Conservation (phyloP, 352 stramenopile species). For the Globisporangium paroecandrum region DNA sequence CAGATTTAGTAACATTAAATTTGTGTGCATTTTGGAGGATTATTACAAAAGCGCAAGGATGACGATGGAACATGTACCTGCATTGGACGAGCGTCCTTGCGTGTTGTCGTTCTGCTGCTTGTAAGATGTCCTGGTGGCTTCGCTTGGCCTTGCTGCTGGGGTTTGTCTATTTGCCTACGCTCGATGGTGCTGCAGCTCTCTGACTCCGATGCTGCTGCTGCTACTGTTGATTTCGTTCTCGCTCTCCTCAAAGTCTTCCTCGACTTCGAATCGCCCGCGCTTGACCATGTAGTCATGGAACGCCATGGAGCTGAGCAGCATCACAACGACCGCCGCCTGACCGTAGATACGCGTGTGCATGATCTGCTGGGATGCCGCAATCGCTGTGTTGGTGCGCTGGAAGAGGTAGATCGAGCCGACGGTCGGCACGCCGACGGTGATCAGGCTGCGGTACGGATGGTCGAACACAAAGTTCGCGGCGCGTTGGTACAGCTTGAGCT, state of each 20-base stretch:
- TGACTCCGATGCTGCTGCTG: not conserved
- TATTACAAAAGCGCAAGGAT: not conserved
- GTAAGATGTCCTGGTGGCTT: not conserved
- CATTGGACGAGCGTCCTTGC: not conserved
- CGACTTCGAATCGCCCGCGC: conserved; percentile 55
- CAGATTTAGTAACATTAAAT: not conserved
- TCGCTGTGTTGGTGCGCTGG: conserved; percentile 65
- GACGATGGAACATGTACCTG: not conserved
- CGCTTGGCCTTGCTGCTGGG: not conserved
- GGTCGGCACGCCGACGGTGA: conserved; percentile 48
- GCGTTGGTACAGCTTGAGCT: conserved; percentile 57
- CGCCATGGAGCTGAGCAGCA: conserved; percentile 75
- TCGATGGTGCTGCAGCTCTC: not conserved
- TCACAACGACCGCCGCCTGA: conserved; percentile 57
- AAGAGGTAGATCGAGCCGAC: conserved; percentile 68
- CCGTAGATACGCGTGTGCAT: conserved; percentile 86
- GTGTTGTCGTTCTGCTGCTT: not conserved
- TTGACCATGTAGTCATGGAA: conserved; percentile 84
- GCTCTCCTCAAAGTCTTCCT: conserved; percentile 14
- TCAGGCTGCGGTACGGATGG: conserved; percentile 63
- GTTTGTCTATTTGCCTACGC: not conserved
- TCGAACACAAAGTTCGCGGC: conserved; percentile 76
- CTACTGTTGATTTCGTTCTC: not conserved
- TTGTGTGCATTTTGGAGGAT: not conserved
- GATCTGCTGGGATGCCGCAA: conserved; percentile 75